Percentiles rank a stretch among this genome's conserved stretches.
Conservation (phyloP, 495 filamentous ascomycete genomes). For the Friedmanniomyces simplex region DNA sequence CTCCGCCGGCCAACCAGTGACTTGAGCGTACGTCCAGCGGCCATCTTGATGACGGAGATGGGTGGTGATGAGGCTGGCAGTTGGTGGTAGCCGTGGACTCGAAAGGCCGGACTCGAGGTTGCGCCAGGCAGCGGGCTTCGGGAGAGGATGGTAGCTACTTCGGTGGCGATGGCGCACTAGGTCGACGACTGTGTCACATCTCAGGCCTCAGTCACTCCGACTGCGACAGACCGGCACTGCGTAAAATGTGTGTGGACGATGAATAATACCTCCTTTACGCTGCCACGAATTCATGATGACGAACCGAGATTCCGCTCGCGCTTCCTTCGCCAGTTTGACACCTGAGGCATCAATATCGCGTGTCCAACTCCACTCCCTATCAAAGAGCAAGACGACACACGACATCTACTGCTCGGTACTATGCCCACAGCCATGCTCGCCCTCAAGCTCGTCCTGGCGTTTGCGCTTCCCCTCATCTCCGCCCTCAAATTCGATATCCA, state of each 20-base stretch:
- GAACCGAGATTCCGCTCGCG: no score
- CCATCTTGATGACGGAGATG: conserved; percentile 11
- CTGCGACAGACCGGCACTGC: background rate
- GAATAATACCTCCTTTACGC: background rate
- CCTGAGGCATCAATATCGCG: background rate
- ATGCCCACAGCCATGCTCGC: conserved; percentile 5
- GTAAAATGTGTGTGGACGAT: background rate
- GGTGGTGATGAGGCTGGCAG: background rate
- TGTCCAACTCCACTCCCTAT: no score
- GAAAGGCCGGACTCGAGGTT: background rate
- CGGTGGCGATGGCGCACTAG: background rate
- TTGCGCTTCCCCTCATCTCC: conserved; percentile 44
- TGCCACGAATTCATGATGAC: background rate
- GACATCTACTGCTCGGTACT: background rate
- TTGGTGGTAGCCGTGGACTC: background rate
- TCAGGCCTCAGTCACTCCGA: background rate
- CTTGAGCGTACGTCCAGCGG: conserved; percentile 15
- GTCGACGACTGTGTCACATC: background rate
- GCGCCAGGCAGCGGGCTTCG: background rate
- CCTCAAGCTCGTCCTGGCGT: conserved; percentile 14
- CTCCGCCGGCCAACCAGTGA: conserved; percentile 20
- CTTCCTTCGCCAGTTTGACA: background rate
- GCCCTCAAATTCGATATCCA: conserved; percentile 91
- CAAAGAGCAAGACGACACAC: background rate
- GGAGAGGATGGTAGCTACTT: background rate